A percentile compares a stretch with the other conserved stretches of the same genome.
Conservation (phyloP, 306 rosid species). For the Cajanus cajan region DNA sequence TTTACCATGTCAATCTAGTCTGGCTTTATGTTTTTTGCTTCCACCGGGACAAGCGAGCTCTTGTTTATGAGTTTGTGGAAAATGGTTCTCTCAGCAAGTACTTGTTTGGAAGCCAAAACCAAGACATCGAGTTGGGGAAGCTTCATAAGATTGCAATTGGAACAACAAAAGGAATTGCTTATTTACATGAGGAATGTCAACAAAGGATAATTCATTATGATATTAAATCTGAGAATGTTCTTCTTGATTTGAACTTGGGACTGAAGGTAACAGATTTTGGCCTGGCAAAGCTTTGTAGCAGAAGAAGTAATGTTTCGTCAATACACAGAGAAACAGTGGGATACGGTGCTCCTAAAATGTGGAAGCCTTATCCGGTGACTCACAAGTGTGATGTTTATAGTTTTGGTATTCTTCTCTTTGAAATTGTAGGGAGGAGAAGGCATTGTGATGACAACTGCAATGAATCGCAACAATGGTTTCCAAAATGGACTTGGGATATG, state of each 20-base stretch:
- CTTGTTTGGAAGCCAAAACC: constrained; percentile 32
- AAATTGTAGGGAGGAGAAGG: constrained; percentile 49
- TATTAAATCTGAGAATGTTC: constrained; percentile 46
- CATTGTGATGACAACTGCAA: constrained; percentile 30
- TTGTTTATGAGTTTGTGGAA: constrained; percentile 43
- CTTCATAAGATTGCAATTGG: constrained; percentile 47
- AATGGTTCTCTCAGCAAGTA: constrained; percentile 39
- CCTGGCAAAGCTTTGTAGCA: constrained; percentile 40
- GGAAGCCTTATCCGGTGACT: constrained; percentile 42
- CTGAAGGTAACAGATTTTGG: constrained; percentile 52
- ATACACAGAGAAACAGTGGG: constrained; percentile 49
- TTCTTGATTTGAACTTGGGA: constrained; percentile 39
- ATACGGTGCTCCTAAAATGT: constrained; percentile 53
- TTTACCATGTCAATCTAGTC: constrained; percentile 45
- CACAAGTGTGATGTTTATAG: constrained; percentile 47
- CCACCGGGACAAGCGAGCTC: constrained; percentile 36
- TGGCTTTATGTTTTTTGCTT: constrained; percentile 51
- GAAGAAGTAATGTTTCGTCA: constrained; percentile 23
- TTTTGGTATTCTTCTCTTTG: constrained; percentile 47
- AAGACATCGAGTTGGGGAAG: constrained; percentile 28
- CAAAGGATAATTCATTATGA: constrained; percentile 49
- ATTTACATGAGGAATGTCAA: constrained; percentile 48
- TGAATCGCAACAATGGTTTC: constrained; percentile 49
- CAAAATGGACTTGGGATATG: constrained; percentile 54
- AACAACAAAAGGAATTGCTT: constrained; percentile 50